Percentiles rank a stretch among this genome's conserved stretches.
Conservation (phyloP, 78 protist species). For the Polysphondylium violaceum region DNA sequence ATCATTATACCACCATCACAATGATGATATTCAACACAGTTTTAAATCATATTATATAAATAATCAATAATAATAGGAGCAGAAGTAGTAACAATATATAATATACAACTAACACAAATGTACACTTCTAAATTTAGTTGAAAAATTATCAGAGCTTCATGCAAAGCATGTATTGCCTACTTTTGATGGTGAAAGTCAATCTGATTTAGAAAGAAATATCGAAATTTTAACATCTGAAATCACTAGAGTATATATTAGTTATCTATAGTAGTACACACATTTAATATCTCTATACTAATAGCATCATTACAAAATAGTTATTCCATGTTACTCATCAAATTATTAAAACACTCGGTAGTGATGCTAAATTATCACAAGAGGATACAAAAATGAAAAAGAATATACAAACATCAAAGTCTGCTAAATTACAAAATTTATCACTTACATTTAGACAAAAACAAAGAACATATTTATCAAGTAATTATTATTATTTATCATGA, state of each 20-base stretch:
- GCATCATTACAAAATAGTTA: not conserved
- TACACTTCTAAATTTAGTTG: slow-evolving; percentile 7
- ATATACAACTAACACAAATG: not conserved
- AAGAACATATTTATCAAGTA: slow-evolving; percentile 50
- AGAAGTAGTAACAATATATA: not conserved
- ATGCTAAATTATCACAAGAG: slow-evolving; percentile 12
- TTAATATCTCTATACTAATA: not conserved
- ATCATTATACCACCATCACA: too few relatives aligned
- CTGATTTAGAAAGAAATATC: slow-evolving; percentile 18
- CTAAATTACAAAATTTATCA: slow-evolving; percentile 27
- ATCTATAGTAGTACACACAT: not conserved
- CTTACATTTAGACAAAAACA: slow-evolving; percentile 54
- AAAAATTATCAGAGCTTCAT: slow-evolving; percentile 21
- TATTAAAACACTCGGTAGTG: slow-evolving; percentile 40
- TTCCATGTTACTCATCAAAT: slow-evolving; percentile 42
- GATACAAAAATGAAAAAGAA: slow-evolving; percentile 59
- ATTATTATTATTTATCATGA: too few relatives aligned
- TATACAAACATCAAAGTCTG: slow-evolving; percentile 56
- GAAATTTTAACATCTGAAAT: slow-evolving; percentile 45
- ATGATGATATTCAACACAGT: not conserved
- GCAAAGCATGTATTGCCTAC: slow-evolving; percentile 13
- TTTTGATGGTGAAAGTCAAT: slow-evolving; percentile 21
- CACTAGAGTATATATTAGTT: slow-evolving; percentile 19
- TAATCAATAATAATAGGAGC: not conserved
- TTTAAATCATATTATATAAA: not conserved